Evolutionary conservation across 371 early-diverging fungal genomes (phyloP).

Genomic region (Fennellomyces sp.): DNA sequence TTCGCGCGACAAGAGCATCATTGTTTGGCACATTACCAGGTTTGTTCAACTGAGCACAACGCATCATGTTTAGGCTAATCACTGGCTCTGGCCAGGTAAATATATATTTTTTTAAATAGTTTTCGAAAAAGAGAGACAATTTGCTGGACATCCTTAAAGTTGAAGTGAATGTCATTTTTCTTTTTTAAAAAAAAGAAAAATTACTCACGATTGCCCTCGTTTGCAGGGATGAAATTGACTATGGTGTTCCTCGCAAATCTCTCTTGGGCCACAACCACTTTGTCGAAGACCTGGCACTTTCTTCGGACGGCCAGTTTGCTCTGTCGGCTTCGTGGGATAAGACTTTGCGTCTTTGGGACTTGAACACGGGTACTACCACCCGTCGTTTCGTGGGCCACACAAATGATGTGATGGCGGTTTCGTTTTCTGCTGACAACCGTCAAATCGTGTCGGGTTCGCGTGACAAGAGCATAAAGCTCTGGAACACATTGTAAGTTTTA

Average conservation of each 20-base stretch:
- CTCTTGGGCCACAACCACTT: conserved; percentile 98
- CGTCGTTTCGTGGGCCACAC: conserved; percentile 96
- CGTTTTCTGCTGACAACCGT: conserved; percentile 98
- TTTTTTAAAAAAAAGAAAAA: conserved; percentile 7
- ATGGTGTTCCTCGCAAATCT: conserved; percentile 89
- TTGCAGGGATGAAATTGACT: conserved; percentile 83
- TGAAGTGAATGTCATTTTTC: conserved; percentile 23
- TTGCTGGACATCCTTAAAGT: conserved; percentile 8
- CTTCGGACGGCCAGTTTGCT: conserved; percentile 97
- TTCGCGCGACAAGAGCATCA: conserved; percentile 85
- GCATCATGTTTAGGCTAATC: too few relatives aligned
- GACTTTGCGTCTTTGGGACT: conserved; percentile 98
- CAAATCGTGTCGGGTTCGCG: conserved; percentile 97
- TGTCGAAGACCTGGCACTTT: conserved; percentile 95
- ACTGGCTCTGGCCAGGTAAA: conserved; percentile 1
- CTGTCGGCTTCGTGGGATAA: conserved; percentile 98
- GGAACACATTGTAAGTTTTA: conserved; percentile 88
- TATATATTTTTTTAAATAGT: conserved; percentile 1
- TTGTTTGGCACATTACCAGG: conserved; percentile 93
- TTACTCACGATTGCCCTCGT: conserved; percentile 23
- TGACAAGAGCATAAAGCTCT: conserved; percentile 98
- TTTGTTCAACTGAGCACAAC: too few relatives aligned
- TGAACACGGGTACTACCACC: conserved; percentile 91
- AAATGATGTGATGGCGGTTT: conserved; percentile 95
- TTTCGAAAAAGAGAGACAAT: background rate